Conservation (phyloP, 2,329 filamentous ascomycete genomes). For the Blastomyces silverae region DNA sequence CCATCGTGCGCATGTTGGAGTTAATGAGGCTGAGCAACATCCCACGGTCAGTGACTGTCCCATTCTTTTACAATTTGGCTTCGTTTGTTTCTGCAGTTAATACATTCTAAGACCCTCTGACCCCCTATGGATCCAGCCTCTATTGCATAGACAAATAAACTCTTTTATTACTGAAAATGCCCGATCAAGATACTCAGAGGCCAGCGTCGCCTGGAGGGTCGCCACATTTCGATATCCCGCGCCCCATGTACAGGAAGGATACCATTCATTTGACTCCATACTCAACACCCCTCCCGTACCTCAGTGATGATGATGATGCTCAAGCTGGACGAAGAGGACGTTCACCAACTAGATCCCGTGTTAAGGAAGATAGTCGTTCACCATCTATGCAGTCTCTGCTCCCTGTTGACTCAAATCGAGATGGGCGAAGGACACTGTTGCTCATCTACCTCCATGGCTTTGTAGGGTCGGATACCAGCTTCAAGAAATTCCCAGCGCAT, state of each 20-base stretch:
- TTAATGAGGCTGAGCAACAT: background rate
- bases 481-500: constrained; percentile 80
- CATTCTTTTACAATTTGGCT: background rate
- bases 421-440: constrained; percentile 51
- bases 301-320: background rate
- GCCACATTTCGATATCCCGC: constrained; percentile 5
- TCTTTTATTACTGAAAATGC: constrained; percentile 4
- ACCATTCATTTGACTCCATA: constrained; percentile 15
- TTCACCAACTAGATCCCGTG: background rate
- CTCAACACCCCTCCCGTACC: constrained; percentile 6
- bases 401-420: constrained; percentile 27
- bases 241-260: background rate
- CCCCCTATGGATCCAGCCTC: too few relatives aligned
- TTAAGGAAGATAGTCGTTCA: constrained; percentile 21
- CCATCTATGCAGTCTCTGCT: constrained; percentile 30
- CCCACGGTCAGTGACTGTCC: background rate
- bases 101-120: background rate
- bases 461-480: constrained; percentile 80
- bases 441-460: constrained; percentile 86
- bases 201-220: background rate
- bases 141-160: background rate
- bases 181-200: background rate
- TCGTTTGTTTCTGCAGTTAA: background rate
- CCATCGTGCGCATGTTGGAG: background rate
- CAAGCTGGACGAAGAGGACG: constrained; percentile 6